Evolutionary conservation across 345 rosid genomes (phyloP), one percentile per base, ranked within the genome.

Genomic region (Kandelia obovata): DNA sequence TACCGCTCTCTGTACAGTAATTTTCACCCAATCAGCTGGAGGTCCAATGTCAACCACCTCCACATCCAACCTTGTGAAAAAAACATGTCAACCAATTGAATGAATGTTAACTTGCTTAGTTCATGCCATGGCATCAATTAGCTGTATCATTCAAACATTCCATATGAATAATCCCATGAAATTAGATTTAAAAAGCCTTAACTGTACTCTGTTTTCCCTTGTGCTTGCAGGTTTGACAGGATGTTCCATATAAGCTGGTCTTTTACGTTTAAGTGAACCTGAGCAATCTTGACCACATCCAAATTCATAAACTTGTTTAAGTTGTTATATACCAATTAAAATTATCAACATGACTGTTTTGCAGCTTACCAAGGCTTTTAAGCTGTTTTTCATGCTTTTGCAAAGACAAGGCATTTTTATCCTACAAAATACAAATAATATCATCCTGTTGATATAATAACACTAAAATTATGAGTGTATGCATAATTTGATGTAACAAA

Each of bases 181-280:
- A 70, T 5, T 37, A 59, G 35, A 51, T 20, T 39, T 43, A 16
- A 56, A 46, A 32, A 71, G 62, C 26, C 90, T 78, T 84, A 90
- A 87, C 98, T 85, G 90, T 68, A 88, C 72, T 64, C 79, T 88
- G 53, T 85, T 79, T 49, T 81, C 62, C 79, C 84, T 89, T 57
- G 77, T 65, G 23, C 67, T 75, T 47, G 84, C 71, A 71, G 84
- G 75, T 77, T 84, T 78, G 77, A 83, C 76, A 72, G 78, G 65
- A 68, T 64, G 78, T 51, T 83, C 86, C 64, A 63, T 49, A 4
- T 65, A 58, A 35, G 88, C 69, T 28, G 83, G 82, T 80, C 83
- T 90, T 82, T 91, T 93, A 57, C 97, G 96, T 79, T 93, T 91
- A 31, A 86, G 86, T 77, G 84, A 59, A 77, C 92, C 98, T 88